These are phyloP conservation scores for Globisporangium camurandrum DNA, from an alignment of 352 stramenopile genomes.

Conservation along the genomic window DNA sequence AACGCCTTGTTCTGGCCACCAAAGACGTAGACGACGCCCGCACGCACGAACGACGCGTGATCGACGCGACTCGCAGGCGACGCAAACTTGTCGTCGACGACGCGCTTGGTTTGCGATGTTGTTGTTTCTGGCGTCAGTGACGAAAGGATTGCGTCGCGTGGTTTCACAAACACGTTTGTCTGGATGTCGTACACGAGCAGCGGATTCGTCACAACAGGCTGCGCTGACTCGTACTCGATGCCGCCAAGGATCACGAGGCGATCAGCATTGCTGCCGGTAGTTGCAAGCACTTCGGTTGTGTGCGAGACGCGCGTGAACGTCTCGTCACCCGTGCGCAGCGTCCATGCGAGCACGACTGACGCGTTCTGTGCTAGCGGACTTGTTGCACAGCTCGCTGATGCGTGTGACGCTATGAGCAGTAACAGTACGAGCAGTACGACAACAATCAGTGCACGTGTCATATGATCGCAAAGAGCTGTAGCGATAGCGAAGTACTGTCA, in stretches of 20 bases:
- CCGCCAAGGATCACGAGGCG: slow-evolving; percentile 49
- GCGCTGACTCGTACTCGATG: slow-evolving; percentile 62
- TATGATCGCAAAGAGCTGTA: too few relatives aligned
- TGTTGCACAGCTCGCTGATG: background rate
- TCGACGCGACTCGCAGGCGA: slow-evolving; percentile 52
- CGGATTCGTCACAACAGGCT: slow-evolving; percentile 46
- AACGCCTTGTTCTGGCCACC: slow-evolving; percentile 50
- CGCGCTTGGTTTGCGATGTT: background rate
- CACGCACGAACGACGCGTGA: slow-evolving; percentile 34
- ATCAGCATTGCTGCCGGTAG: slow-evolving; percentile 4
- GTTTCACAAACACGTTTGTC: slow-evolving; percentile 30
- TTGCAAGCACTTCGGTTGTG: slow-evolving; percentile 21
- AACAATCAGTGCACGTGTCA: background rate
- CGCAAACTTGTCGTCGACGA: slow-evolving; percentile 41
- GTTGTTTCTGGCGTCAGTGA: slow-evolving; percentile 14
- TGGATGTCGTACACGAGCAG: slow-evolving; percentile 44
- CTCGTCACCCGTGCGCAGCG: slow-evolving; percentile 19
- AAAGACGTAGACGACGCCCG: slow-evolving; percentile 36
- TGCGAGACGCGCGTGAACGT: slow-evolving; percentile 50
- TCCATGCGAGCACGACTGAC: slow-evolving; percentile 23
- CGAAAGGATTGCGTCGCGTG: slow-evolving; percentile 45
- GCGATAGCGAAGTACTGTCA: too few relatives aligned
- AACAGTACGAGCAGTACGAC: background rate
- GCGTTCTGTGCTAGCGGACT: slow-evolving; percentile 10
- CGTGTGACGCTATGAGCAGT: background rate